A percentile compares a stretch with the other conserved stretches of the same genome.
These are phyloP conservation scores for Hansenula lynferdii DNA, from an alignment of 1,139 yeast genomes.

Conservation along the genomic window DNA sequence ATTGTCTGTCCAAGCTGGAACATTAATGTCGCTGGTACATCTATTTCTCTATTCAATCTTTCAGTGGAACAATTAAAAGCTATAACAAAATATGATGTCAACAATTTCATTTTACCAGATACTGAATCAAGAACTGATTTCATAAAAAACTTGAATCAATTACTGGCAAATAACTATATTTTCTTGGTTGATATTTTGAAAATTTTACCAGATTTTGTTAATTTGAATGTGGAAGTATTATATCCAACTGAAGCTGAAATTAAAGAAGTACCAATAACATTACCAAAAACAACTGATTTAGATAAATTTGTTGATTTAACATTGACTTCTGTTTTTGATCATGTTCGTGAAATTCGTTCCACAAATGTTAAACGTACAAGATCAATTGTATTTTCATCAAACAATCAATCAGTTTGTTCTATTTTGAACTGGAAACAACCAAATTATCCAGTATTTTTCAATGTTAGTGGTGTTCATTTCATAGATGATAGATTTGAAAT, in stretches of 20 bases:
- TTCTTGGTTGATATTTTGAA: conserved; percentile 60
- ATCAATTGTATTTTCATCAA: conserved; percentile 76
- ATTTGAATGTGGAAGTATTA: conserved; percentile 71
- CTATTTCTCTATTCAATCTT: conserved; percentile 43
- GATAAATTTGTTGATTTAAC: conserved; percentile 75
- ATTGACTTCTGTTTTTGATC: conserved; percentile 68
- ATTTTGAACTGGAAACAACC: conserved; percentile 98
- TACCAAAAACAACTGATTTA: conserved; percentile 43
- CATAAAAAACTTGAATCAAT: conserved; percentile 12
- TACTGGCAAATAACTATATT: conserved; percentile 43
- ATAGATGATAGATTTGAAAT: conserved; percentile 30
- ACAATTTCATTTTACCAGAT: conserved; percentile 27
- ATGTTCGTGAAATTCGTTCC: conserved; percentile 54
- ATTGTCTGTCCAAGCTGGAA: conserved; percentile 74
- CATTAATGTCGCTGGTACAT: conserved; percentile 50
- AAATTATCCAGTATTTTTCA: conserved; percentile 88
- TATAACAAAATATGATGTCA: conserved; percentile 26
- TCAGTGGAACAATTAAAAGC: conserved; percentile 28
- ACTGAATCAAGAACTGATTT: conserved; percentile 9
- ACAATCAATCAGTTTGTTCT: conserved; percentile 85
- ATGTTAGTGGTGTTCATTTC: conserved; percentile 62
- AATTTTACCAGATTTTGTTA: conserved; percentile 50
- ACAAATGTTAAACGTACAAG: conserved; percentile 32
- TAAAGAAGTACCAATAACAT: conserved; percentile 45
- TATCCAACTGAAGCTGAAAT: conserved; percentile 77